These are phyloP conservation scores for Talaromyces sp. DNA, from an alignment of 2,329 filamentous ascomycete genomes.

Conservation along the genomic window DNA sequence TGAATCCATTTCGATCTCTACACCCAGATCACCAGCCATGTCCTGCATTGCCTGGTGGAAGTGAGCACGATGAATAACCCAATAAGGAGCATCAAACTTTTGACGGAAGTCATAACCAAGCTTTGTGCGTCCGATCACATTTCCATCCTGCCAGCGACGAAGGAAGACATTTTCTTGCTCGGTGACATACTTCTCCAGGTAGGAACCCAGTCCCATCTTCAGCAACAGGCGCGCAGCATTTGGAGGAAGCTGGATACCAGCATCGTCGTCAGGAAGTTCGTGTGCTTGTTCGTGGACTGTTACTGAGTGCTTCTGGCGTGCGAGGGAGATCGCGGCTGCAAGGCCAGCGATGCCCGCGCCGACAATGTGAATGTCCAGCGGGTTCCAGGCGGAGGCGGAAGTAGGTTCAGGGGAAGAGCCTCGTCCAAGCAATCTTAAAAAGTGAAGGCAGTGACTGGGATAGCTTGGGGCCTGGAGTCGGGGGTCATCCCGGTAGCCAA, in stretches of 20 bases:
- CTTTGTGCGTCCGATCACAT: constrained; percentile 38
- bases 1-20: constrained; percentile 11
- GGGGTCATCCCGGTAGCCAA: constrained; percentile 1
- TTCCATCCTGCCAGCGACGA: constrained; percentile 38
- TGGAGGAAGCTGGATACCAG: constrained; percentile 46
- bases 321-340: constrained; percentile 32
- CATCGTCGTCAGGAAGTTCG: constrained; percentile 44
- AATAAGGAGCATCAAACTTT: constrained; percentile 28
- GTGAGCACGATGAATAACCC: constrained; percentile 24
- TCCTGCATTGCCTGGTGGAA: constrained; percentile 32
- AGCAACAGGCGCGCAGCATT: constrained; percentile 38
- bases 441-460: constrained; percentile 9
- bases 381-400: constrained; percentile 18
- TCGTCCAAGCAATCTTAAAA: background rate
- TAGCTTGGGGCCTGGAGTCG: constrained; percentile 3
- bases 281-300: constrained; percentile 34
- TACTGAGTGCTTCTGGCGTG: constrained; percentile 26
- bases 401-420: constrained; percentile 5
- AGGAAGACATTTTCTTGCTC: constrained; percentile 38
- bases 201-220: constrained; percentile 35
- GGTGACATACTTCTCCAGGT: constrained; percentile 30
- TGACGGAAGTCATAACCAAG: constrained; percentile 34
- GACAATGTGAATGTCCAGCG: constrained; percentile 32
- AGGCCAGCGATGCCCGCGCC: constrained; percentile 37
- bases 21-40: constrained; percentile 19